A percentile compares a stretch with the other conserved stretches of the same genome.
Conservation (phyloP, 768 basidiomycete species). For the Mycena capillaripes region DNA sequence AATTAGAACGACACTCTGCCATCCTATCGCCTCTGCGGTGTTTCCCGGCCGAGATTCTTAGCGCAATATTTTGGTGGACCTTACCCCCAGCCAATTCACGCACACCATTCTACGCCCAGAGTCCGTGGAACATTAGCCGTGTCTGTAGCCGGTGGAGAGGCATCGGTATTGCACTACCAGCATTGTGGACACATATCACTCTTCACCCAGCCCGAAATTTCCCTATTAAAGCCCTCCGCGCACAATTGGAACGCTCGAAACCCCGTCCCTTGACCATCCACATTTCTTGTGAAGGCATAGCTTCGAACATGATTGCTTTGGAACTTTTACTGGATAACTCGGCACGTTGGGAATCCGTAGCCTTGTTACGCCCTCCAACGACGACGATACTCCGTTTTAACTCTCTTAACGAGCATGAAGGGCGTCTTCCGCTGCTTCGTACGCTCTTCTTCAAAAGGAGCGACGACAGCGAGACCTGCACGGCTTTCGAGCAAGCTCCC, state of each 20-base stretch:
- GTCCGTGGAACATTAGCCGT: constrained; percentile 17
- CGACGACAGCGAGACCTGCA: constrained; percentile 19
- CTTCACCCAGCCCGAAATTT: neutral
- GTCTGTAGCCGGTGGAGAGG: constrained; percentile 12
- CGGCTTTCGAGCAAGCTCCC: constrained; percentile 1
- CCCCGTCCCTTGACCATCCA: neutral
- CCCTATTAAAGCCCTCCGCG: neutral
- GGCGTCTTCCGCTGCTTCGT: neutral
- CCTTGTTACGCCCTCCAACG: neutral
- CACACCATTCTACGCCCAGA: neutral
- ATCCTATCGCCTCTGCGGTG: constrained; percentile 1
- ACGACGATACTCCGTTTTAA: neutral
- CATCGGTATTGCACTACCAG: neutral
- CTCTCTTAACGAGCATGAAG: neutral
- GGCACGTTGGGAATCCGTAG: neutral
- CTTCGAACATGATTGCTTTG: neutral
- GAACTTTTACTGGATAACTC: neutral
- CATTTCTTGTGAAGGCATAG: neutral
- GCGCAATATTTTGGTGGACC: constrained; percentile 4
- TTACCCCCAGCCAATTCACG: neutral
- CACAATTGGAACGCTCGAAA: constrained; percentile 17
- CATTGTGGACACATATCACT: neutral
- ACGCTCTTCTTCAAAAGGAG: constrained; percentile 3
- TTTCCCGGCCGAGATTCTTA: constrained; percentile 12
- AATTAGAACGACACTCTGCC: neutral